Evolutionary conservation across 108 stramenopile species (phyloP).

Genomic region (Stephanodiscus minutulus): DNA sequence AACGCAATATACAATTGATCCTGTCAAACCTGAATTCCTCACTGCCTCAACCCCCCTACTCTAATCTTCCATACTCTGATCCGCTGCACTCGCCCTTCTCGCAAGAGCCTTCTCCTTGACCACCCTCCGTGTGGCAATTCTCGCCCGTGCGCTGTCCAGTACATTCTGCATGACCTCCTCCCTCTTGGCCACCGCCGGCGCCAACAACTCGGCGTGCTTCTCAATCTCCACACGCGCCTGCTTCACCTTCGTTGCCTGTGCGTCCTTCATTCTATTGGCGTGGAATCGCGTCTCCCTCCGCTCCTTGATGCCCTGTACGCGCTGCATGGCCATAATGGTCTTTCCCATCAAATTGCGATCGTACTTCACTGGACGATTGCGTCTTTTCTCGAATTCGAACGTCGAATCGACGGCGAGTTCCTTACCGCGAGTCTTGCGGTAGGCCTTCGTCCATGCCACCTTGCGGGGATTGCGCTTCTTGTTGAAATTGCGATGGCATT

Average conservation of each 20-base stretch:
- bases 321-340: slow-evolving; percentile 97
- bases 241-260: slow-evolving; percentile 83
- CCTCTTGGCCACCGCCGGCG: slow-evolving; percentile 82
- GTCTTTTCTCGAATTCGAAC: slow-evolving; percentile 99
- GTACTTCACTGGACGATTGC: slow-evolving; percentile 98
- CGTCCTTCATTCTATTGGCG: slow-evolving; percentile 89
- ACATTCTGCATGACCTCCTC: slow-evolving; percentile 90
- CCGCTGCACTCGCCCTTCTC: slow-evolving; percentile 10
- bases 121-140: slow-evolving; percentile 84
- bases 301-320: slow-evolving; percentile 89
- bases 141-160: slow-evolving; percentile 74
- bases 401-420: slow-evolving; percentile 97
- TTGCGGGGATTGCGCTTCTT: slow-evolving; percentile 99
- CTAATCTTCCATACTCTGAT: slow-evolving; percentile 49
- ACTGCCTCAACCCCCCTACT: not conserved
- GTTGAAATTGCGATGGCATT: slow-evolving; percentile 99
- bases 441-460: slow-evolving; percentile 99
- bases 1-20: not conserved
- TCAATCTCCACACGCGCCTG: slow-evolving; percentile 91
- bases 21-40: not conserved
- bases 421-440: slow-evolving; percentile 94
- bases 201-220: slow-evolving; percentile 86
- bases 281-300: slow-evolving; percentile 81
- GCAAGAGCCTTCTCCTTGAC: slow-evolving; percentile 41
- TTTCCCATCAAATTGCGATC: slow-evolving; percentile 96